Conservation (phyloP, 2,329 filamentous ascomycete genomes). For the Talaromyces pinophilus region DNA sequence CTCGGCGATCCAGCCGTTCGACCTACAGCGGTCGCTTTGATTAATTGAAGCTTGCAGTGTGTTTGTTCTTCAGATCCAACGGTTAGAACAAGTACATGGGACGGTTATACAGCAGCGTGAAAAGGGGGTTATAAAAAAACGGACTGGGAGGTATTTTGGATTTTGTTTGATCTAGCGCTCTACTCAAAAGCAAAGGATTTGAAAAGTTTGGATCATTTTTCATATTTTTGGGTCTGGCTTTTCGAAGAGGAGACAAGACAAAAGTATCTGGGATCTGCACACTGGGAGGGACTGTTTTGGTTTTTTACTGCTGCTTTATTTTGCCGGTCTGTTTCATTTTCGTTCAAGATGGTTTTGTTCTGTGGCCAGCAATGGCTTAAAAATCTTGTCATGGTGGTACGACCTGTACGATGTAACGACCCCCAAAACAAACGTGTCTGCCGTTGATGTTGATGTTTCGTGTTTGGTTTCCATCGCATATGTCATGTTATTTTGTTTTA, state of each 20-base stretch:
- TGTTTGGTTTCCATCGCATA: conserved; percentile 18
- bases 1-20: conserved; percentile 42
- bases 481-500: conserved; percentile 21
- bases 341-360: conserved; percentile 21
- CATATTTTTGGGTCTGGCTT: conserved; percentile 25
- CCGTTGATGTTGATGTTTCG: conserved; percentile 18
- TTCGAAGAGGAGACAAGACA: conserved; percentile 22
- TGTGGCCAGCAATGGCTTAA: conserved; percentile 17
- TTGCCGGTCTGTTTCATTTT: conserved; percentile 11
- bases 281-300: conserved; percentile 28
- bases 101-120: background rate
- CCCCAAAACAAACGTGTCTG: conserved; percentile 31
- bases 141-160: conserved; percentile 17
- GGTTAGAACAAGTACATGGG: background rate
- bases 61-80: background rate
- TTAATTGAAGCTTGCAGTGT: conserved; percentile 18
- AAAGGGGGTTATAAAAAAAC: background rate
- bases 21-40: conserved; percentile 36
- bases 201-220: conserved; percentile 22
- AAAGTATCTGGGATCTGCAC: conserved; percentile 19
- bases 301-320: conserved; percentile 24
- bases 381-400: conserved; percentile 31
- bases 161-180: conserved; percentile 14
- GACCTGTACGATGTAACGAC: conserved; percentile 41
- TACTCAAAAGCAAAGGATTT: conserved; percentile 16